These are phyloP conservation scores for Trametes cinnabarina DNA, from an alignment of 768 basidiomycete species.

Conservation along the genomic window DNA sequence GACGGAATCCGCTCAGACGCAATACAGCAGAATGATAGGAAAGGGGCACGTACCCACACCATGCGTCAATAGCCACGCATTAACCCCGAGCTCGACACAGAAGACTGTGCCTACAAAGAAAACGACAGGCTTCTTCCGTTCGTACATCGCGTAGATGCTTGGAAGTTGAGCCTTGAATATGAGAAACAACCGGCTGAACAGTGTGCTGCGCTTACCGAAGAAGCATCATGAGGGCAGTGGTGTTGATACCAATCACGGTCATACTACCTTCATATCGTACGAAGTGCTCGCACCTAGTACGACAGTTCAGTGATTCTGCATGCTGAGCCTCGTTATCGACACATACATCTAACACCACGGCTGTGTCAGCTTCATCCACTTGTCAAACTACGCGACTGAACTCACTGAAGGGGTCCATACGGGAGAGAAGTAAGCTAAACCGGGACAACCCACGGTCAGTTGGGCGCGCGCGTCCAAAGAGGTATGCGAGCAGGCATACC, in stretches of 20 bases:
- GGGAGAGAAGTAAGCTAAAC: conserved; percentile 25
- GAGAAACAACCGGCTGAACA: not conserved
- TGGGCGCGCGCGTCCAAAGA: not conserved
- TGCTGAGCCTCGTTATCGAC: not conserved
- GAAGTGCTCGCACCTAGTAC: conserved; percentile 28
- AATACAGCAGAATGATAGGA: not conserved
- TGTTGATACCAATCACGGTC: conserved; percentile 50
- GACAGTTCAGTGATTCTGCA: too few species aligned
- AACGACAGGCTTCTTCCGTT: conserved; percentile 22
- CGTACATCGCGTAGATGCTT: conserved; percentile 35
- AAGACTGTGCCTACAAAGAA: conserved; percentile 36
- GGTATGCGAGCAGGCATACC: conserved; percentile 9
- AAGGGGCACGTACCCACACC: conserved; percentile 43
- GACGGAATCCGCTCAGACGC: not conserved
- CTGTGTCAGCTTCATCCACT: not conserved
- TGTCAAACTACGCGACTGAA: not conserved
- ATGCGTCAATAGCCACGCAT: conserved; percentile 52
- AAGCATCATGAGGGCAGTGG: conserved; percentile 59
- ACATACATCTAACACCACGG: not conserved
- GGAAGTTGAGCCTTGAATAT: not conserved
- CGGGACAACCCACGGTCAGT: not conserved
- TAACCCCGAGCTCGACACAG: conserved; percentile 44
- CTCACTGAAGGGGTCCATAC: conserved; percentile 23
- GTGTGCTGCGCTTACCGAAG: conserved; percentile 38
- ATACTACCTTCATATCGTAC: conserved; percentile 39